Base-by-base conservation (phyloP, 192 early-diverging fungal genomes). In the Coemansia sp. region DNA sequence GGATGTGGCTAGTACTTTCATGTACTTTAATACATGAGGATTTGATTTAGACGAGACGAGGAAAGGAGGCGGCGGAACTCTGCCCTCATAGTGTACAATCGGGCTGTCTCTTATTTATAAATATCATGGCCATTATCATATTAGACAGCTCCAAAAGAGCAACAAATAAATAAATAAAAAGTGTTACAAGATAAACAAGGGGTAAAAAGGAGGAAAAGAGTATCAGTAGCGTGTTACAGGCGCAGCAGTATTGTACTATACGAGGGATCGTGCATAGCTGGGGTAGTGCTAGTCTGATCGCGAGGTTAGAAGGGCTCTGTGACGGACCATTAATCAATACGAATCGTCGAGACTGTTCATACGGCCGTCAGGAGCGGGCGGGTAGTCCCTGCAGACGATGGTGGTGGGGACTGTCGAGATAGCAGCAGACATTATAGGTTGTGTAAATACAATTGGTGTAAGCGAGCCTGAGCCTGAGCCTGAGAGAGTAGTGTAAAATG, bases 311-410 rank as follows among this genome's bases (percentile, higher is more conserved):
- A 24, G 26, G 12, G 14, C 22, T 14, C 43, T 7, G 9, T 46
- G 43, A 22, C 24, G 11, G 12, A 24, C 43, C 24, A 6, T 14
- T 27, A 48, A 14, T 48, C 46, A 48, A 14, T 48, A 48, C 46
- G 46, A 48, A 3, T 48, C 46, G 15, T 48, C 46, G 11, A 24
- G 10, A 14, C 46, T 24, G 24, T 48, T 48, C 46, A 48, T 48
- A 24, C 46, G 46, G 14, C 46, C 46, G 26, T 48, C 46, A n/a
- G 46, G 46, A 48, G 46, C 46, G 1, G 46, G 46, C 3, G 46
- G 46, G 26, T 48, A 65, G 70, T 72, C 70, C 48, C 70, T 66
- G 53, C 26, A 44, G 8, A 66, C 43, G 46, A 40, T 40, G 27
- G 35, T 18, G 33, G 18, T 21, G 40, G 29, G 33, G 17, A 32